phyloP scores from a whole-genome alignment of 805 yeast genomes.

The Maudiozyma serrabonitensis region DNA sequence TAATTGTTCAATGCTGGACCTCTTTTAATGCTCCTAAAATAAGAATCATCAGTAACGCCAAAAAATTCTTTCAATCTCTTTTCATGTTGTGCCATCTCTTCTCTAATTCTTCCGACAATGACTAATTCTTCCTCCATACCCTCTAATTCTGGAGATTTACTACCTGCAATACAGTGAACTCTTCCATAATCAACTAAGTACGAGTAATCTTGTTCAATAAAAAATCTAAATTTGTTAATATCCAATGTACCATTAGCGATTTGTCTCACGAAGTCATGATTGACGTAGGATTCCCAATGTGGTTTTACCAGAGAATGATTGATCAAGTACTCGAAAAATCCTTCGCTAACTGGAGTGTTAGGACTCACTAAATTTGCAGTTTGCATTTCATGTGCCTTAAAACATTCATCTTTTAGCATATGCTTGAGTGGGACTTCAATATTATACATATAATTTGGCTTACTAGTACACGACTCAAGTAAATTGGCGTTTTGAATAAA shows the following conservation, averaged over 20 bases:
- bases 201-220: constrained; percentile 49
- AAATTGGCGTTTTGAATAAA: constrained; percentile 39
- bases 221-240: constrained; percentile 41
- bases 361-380: constrained; percentile 7
- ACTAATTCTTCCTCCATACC: constrained; percentile 41
- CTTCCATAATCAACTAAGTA: constrained; percentile 59
- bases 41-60: constrained; percentile 32
- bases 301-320: constrained; percentile 45
- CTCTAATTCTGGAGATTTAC: constrained; percentile 46
- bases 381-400: constrained; percentile 10
- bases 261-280: constrained; percentile 51
- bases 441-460: constrained; percentile 55
- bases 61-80: constrained; percentile 36
- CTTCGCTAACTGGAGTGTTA: constrained; percentile 4
- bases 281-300: constrained; percentile 47
- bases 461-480: constrained; percentile 47
- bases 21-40: constrained; percentile 39
- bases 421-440: constrained; percentile 27
- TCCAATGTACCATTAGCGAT: constrained; percentile 46
- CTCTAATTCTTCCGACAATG: constrained; percentile 42
- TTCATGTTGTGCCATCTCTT: constrained; percentile 49
- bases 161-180: constrained; percentile 53
- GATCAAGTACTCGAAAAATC: constrained; percentile 41
- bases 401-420: constrained; percentile 27
- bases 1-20: constrained; percentile 51